phyloP scores from a whole-genome alignment of 2,329 filamentous ascomycete genomes.

The Cladophialophora yegresii region DNA sequence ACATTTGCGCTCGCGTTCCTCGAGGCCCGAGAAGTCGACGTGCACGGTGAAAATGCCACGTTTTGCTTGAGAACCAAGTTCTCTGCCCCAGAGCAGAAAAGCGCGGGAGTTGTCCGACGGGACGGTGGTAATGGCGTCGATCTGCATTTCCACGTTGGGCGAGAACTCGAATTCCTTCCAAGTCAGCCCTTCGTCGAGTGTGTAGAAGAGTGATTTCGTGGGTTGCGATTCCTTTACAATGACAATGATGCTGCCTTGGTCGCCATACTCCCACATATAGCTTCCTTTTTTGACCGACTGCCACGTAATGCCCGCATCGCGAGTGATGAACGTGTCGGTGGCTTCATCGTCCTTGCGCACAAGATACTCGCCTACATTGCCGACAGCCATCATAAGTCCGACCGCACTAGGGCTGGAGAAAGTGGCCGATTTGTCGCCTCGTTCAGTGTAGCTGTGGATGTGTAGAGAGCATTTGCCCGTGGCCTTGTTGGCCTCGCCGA shows the following conservation, averaged over 20 bases:
- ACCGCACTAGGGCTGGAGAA: slow-evolving; percentile 87
- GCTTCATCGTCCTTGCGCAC: slow-evolving; percentile 70
- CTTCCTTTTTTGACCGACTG: slow-evolving; percentile 79
- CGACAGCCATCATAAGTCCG: slow-evolving; percentile 85
- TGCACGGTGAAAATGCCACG: slow-evolving; percentile 71
- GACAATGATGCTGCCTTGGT: slow-evolving; percentile 89
- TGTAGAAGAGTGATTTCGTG: slow-evolving; percentile 72
- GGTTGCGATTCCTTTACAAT: slow-evolving; percentile 72
- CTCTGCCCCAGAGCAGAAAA: slow-evolving; percentile 83
- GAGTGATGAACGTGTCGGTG: slow-evolving; percentile 88
- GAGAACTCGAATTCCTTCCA: slow-evolving; percentile 78
- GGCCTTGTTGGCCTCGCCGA: slow-evolving; percentile 55
- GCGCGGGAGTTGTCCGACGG: slow-evolving; percentile 87
- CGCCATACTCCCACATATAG: slow-evolving; percentile 93
- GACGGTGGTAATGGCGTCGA: slow-evolving; percentile 82
- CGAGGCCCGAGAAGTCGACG: slow-evolving; percentile 82
- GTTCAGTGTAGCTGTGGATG: slow-evolving; percentile 93
- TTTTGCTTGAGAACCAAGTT: slow-evolving; percentile 47
- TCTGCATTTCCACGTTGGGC: slow-evolving; percentile 65
- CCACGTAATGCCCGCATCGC: slow-evolving; percentile 90
- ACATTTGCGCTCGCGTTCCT: slow-evolving; percentile 66
- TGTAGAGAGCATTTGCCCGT: slow-evolving; percentile 77
- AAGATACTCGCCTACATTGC: slow-evolving; percentile 80
- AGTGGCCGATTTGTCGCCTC: slow-evolving; percentile 75
- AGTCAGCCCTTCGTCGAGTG: slow-evolving; percentile 74